A percentile compares a stretch with the other conserved stretches of the same genome.
phyloP scores from a whole-genome alignment of 2,329 filamentous ascomycete species.

The Colletotrichum endophyticum region DNA sequence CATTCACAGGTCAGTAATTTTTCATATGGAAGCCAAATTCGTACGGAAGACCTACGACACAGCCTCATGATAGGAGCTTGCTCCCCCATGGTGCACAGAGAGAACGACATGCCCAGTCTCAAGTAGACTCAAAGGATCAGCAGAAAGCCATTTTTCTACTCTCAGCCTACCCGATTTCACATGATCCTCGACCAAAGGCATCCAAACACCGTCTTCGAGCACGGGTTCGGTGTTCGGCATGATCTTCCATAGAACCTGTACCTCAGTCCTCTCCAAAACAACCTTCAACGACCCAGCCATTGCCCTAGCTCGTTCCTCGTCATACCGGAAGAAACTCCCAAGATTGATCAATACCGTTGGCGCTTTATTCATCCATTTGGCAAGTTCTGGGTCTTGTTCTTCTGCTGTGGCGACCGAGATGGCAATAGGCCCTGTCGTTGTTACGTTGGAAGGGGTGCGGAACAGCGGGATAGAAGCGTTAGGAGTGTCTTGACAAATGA shows the following conservation, averaged over 20 bases:
- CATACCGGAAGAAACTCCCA: conserved; percentile 26
- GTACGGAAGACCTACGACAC: conserved; percentile 36
- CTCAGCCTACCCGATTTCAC: conserved; percentile 24
- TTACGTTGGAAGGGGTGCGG: conserved; percentile 24
- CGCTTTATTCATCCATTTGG: conserved; percentile 22
- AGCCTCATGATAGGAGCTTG: conserved; percentile 48
- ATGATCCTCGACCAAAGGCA: conserved; percentile 19
- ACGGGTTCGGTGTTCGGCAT: neutral
- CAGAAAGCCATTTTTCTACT: conserved; percentile 32
- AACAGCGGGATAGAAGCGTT: conserved; percentile 29
- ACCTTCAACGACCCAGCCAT: conserved; percentile 31
- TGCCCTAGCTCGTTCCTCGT: conserved; percentile 23
- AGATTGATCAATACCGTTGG: conserved; percentile 31
- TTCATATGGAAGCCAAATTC: neutral
- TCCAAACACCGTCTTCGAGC: conserved; percentile 18
- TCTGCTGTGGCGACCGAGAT: conserved; percentile 20
- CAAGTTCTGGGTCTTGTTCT: conserved; percentile 29
- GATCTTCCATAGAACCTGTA: conserved; percentile 38
- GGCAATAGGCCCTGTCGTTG: conserved; percentile 25
- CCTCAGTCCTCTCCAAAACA: conserved; percentile 23
- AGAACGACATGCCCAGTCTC: conserved; percentile 37
- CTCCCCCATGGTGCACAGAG: conserved; percentile 44
- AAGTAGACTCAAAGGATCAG: conserved; percentile 37
- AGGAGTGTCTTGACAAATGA: conserved; percentile 28
- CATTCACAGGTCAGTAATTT: neutral